A percentile compares a stretch with the other conserved stretches of the same genome.
phyloP scores from a whole-genome alignment of 2,329 filamentous ascomycete genomes.

The Alternaria sp. region DNA sequence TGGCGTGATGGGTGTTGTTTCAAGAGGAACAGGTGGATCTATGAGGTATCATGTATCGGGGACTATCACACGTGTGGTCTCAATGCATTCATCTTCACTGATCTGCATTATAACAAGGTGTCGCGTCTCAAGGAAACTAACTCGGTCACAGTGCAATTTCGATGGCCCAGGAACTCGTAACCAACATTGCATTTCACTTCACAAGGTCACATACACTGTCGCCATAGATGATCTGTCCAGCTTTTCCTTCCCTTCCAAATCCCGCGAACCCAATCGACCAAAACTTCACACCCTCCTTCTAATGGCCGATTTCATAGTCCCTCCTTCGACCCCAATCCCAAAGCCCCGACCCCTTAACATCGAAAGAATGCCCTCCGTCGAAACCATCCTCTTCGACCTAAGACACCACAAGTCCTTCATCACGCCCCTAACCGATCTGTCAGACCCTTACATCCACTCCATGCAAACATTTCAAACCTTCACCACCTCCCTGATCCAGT shows the following conservation, averaged over 20 bases:
- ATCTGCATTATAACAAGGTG: neutral
- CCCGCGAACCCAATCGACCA: neutral
- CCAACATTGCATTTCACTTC: neutral
- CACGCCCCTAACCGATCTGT: neutral
- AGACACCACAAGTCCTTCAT: neutral
- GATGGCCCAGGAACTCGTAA: neutral
- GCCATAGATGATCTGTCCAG: neutral
- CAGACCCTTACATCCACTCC: neutral
- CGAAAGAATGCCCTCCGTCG: neutral
- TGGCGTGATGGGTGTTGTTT: neutral
- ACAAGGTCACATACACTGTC: neutral
- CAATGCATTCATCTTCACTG: neutral
- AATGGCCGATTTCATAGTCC: neutral
- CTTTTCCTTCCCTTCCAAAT: too few species aligned
- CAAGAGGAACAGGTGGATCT: neutral
- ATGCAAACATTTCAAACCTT: constrained; percentile 9
- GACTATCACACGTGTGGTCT: neutral
- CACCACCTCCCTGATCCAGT: neutral
- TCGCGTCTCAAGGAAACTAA: neutral
- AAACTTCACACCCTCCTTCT: neutral
- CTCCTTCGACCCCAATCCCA: neutral
- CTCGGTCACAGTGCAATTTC: neutral
- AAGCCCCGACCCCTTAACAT: neutral
- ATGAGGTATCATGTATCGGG: neutral
- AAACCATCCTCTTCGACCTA: neutral